Conservation (phyloP, 1,139 yeast genomes). For the Kazachstania sp. region DNA sequence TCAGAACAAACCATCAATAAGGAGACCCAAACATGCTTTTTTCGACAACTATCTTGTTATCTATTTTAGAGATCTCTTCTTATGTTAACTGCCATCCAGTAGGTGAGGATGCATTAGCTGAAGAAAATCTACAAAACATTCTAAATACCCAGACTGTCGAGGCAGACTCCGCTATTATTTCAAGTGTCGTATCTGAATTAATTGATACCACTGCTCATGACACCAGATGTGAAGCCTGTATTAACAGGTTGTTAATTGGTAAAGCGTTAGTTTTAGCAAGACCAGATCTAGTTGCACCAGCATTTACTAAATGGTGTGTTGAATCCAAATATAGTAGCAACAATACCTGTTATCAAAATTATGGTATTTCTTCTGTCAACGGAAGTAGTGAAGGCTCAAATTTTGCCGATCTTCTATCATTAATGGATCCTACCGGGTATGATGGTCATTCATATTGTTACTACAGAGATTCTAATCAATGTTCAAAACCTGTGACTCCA, state of each 20-base stretch:
- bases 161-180: neutral
- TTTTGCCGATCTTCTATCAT: neutral
- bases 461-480: neutral
- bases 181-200: neutral
- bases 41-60: neutral
- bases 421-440: slow-evolving; percentile 1
- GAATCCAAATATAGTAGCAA: neutral
- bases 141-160: neutral
- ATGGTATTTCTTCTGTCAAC: neutral
- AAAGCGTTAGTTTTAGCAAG: neutral
- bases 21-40: neutral
- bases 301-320: neutral
- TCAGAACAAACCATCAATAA: too few relatives aligned
- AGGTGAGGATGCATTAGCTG: neutral
- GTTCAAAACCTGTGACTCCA: neutral
- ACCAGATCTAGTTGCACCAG: slow-evolving; percentile 1
- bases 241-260: neutral
- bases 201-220: neutral
- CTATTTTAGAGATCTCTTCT: neutral
- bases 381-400: neutral
- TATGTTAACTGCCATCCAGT: neutral
- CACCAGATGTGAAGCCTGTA: neutral
- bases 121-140: neutral
- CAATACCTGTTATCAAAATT: neutral
- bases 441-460: slow-evolving; percentile 1